A percentile compares a stretch with the other conserved stretches of the same genome.
Conservation (phyloP, 2,329 filamentous ascomycete genomes). For the Alternaria brassicae region DNA sequence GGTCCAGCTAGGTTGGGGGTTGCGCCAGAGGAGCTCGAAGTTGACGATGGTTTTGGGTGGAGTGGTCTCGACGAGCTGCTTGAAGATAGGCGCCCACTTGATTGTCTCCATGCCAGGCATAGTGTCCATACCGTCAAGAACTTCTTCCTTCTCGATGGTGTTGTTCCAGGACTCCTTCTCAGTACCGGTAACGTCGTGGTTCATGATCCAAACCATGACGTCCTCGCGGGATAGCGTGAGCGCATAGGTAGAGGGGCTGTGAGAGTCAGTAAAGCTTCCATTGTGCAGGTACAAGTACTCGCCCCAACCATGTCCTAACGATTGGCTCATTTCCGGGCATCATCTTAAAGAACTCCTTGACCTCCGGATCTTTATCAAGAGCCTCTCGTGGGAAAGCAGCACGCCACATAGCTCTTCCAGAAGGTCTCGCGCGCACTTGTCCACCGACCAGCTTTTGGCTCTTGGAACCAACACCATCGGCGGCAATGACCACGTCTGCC, state of each 20-base stretch:
- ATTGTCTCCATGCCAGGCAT: slow-evolving; percentile 51
- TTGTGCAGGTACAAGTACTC: neutral
- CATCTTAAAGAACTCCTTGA: slow-evolving; percentile 57
- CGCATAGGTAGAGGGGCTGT: slow-evolving; percentile 52
- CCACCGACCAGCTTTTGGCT: slow-evolving; percentile 55
- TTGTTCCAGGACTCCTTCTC: slow-evolving; percentile 58
- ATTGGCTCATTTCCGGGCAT: slow-evolving; percentile 53
- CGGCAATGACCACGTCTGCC: slow-evolving; percentile 52
- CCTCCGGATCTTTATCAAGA: slow-evolving; percentile 55
- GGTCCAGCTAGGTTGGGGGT: slow-evolving; percentile 56
- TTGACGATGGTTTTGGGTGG: slow-evolving; percentile 58
- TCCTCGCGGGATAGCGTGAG: slow-evolving; percentile 56
- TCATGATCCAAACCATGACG: slow-evolving; percentile 60
- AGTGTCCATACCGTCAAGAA: slow-evolving; percentile 55
- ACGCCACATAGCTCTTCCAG: slow-evolving; percentile 52
- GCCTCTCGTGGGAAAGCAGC: slow-evolving; percentile 53
- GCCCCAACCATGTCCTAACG: slow-evolving; percentile 56
- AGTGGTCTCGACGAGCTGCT: slow-evolving; percentile 54
- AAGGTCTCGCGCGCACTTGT: slow-evolving; percentile 52
- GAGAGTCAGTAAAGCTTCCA: slow-evolving; percentile 10
- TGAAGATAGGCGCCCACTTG: slow-evolving; percentile 57
- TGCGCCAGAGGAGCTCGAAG: slow-evolving; percentile 58
- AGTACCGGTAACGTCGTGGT: slow-evolving; percentile 56
- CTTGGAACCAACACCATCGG: slow-evolving; percentile 55
- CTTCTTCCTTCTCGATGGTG: slow-evolving; percentile 56